Base-by-base conservation (phyloP, 2,329 filamentous ascomycete genomes). In the Phoma sp. region DNA sequence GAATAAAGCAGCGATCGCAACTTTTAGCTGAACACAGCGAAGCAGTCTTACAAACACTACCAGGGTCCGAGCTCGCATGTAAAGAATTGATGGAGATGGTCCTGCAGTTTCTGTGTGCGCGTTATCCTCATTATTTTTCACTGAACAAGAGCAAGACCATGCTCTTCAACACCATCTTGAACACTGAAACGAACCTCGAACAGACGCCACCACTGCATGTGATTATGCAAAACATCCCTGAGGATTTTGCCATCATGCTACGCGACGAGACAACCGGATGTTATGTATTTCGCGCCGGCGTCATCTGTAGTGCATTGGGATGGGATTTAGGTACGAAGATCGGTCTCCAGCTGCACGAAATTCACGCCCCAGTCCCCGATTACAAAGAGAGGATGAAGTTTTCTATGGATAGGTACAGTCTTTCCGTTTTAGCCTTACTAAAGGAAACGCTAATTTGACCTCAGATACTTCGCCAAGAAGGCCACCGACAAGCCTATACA, bases 1-100 rank as follows among this genome's bases (percentile, higher is more conserved):
- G 88, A 21, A 87, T 96, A 61, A 80, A 81, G 5, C 85, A 93
- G 69, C 88, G 92, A 17, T 83, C 86, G 67, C 78, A 76, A 0
- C 81, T 96, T 0, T 89, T 87, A 67, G 77, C 77, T 10, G 77
- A 87, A 54, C 81, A 94, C 60, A 86, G 88, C 2, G 80, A 80
- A 9, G 76, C 79, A 3, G 85, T 96, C 1, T 81, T 95, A 1
- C 83, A 88, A 51, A 81, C 81, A 29, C 79, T 93, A 0, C 90
- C 90, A 0, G 91, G 91, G 1, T 88, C 88, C 0, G 89, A 95
- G 65, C 78, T 95, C 0, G 91, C 87, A 0, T 91, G 88, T 71
- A 92, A 92, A 69, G 92, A 96, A 67, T 79, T 95, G 6, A 93
- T 95, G 91, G 92, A 96, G 73, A 92, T 94, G 86, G 83, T 81